Evolutionary conservation across 345 rosid genomes (phyloP).

Genomic region (Eucalyptus curtisii): DNA sequence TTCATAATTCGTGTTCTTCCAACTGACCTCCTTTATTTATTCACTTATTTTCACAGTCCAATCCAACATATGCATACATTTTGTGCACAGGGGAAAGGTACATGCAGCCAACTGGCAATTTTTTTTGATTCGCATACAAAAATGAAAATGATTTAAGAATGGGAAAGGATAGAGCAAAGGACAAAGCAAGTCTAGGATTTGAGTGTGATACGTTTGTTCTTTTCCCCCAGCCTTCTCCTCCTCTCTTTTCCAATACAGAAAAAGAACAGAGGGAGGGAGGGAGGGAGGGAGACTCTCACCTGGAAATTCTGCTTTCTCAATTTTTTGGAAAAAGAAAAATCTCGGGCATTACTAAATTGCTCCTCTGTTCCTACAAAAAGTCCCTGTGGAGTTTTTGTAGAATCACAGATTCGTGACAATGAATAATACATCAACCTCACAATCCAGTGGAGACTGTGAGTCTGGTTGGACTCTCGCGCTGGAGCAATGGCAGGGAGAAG

Average conservation of each 20-base stretch:
- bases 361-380: not conserved
- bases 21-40: not conserved
- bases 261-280: not conserved
- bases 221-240: not conserved
- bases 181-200: slow-evolving; percentile 38
- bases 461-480: slow-evolving; percentile 86
- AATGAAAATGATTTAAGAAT: slow-evolving; percentile 11
- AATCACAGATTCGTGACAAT: slow-evolving; percentile 1
- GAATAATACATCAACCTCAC: slow-evolving; percentile 45
- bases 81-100: not conserved
- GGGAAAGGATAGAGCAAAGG: slow-evolving; percentile 16
- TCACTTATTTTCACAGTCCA: not conserved
- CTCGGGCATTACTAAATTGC: not conserved
- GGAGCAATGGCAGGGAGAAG: slow-evolving; percentile 26
- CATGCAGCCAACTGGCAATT: slow-evolving; percentile 51
- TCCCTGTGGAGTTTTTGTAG: not conserved
- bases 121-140: slow-evolving; percentile 22
- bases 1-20: not conserved
- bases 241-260: slow-evolving; percentile 8
- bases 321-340: not conserved
- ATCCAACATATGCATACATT: not conserved
- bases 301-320: not conserved
- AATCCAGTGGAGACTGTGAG: slow-evolving; percentile 52
- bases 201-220: slow-evolving; percentile 21
- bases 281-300: not conserved